These are phyloP conservation scores for Sporothrix humicola DNA, from an alignment of 2,329 filamentous ascomycete genomes.

Conservation along the genomic window DNA sequence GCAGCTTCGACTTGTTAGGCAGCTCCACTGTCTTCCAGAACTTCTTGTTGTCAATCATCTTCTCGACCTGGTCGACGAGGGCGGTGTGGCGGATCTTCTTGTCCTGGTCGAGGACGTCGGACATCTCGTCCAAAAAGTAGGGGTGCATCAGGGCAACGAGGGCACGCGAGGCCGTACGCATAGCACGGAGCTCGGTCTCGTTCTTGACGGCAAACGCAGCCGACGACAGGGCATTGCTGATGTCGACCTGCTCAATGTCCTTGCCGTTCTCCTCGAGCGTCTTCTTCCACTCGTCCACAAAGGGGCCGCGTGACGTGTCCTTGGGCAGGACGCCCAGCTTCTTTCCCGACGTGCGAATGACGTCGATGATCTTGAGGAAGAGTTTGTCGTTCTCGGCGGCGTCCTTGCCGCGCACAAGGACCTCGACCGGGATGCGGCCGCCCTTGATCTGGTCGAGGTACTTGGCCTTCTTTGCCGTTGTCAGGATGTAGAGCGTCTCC, in stretches of 20 bases:
- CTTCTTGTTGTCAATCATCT: conserved; percentile 89
- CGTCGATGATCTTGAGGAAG: conserved; percentile 80
- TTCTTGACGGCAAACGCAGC: conserved; percentile 92
- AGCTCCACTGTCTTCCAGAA: conserved; percentile 85
- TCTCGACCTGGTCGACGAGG: conserved; percentile 84
- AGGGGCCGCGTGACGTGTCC: conserved; percentile 83
- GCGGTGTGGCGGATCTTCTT: conserved; percentile 93
- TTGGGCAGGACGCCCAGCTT: conserved; percentile 89
- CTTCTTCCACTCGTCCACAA: conserved; percentile 96
- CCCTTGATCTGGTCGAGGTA: conserved; percentile 91
- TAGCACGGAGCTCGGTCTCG: conserved; percentile 88
- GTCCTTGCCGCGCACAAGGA: conserved; percentile 90
- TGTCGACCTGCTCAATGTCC: conserved; percentile 87
- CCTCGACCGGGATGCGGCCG: conserved; percentile 89
- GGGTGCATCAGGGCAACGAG: conserved; percentile 94
- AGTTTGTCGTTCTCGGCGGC: conserved; percentile 89
- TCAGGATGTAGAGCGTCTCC: conserved; percentile 88
- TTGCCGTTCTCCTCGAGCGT: conserved; percentile 77
- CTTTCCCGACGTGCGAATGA: conserved; percentile 87
- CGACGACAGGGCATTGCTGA: conserved; percentile 78
- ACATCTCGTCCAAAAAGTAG: conserved; percentile 99
- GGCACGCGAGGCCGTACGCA: conserved; percentile 91
- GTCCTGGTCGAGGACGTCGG: conserved; percentile 89
- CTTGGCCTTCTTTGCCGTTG: conserved; percentile 97
- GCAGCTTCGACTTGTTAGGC: conserved; percentile 74